These are phyloP conservation scores for Citrullus colocynthis DNA, from an alignment of 306 rosid species.

Conservation along the genomic window DNA sequence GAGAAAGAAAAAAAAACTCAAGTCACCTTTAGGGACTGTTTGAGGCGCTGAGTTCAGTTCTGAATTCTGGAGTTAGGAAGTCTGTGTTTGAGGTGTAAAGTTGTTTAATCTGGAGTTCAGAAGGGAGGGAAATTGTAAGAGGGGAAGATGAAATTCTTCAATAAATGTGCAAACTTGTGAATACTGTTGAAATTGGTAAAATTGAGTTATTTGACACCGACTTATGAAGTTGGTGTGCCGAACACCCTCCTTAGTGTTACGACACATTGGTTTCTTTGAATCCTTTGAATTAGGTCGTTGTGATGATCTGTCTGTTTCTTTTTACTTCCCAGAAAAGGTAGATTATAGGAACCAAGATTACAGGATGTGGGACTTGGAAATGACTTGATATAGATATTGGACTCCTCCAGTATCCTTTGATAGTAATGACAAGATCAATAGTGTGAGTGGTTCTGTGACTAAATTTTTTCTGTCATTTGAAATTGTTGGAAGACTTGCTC, in stretches of 20 bases:
- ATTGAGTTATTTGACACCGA: too few relatives aligned
- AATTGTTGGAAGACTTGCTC: neutral
- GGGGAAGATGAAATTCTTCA: too few relatives aligned
- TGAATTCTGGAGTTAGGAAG: too few relatives aligned
- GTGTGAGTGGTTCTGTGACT: neutral
- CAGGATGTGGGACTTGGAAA: neutral
- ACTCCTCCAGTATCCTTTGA: neutral
- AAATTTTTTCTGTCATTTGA: neutral
- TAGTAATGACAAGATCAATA: neutral
- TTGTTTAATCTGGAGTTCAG: too few relatives aligned
- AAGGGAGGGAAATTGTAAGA: too few relatives aligned
- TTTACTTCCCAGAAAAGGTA: neutral
- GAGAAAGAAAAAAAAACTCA: neutral
- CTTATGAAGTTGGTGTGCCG: too few relatives aligned
- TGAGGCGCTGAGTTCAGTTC: too few relatives aligned
- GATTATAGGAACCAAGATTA: neutral
- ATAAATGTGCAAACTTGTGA: too few relatives aligned
- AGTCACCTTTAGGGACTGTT: too few relatives aligned
- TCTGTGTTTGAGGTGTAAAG: too few relatives aligned
- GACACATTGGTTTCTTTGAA: neutral
- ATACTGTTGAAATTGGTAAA: too few relatives aligned
- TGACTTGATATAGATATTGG: neutral
- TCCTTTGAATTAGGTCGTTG: neutral
- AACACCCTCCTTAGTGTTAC: neutral
- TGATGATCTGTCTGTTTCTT: neutral